Base-by-base conservation (phyloP, 768 basidiomycete genomes). In the Pisolithus tinctorius region DNA sequence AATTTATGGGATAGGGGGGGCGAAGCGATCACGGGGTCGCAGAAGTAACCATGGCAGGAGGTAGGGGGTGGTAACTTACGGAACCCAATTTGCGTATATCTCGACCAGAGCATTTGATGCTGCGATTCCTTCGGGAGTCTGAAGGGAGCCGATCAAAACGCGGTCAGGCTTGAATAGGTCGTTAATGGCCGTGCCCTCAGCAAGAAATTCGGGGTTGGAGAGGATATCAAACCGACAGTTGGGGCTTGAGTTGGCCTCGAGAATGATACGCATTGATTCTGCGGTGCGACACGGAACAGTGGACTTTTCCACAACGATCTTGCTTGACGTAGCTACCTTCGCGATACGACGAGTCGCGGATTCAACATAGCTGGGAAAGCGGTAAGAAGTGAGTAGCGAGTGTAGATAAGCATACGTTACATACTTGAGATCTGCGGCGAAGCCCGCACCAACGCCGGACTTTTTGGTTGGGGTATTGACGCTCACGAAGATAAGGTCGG, bases 401-500 rank as follows among this genome's bases (percentile, higher is more conserved):
- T 30, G 54, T 53, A 49, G 37, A 46, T 6, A 17, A 55, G 49
- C 54, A 56, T 8, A 11, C 49, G 43, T 52, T 45, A 74, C 87
- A 60, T 60, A 97, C 95, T 96, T 96, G 65, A 99, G 84, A 74
- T 99, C 96, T 54, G 96, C 96, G 53, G 95, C 95, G 71, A 88
- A 96, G 52, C 96, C 96, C 55, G 94, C 94, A 62, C 96, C 96
- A 45, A 99, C 88, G 69, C 95, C 95, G 45, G 79, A 81, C 80
- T 96, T 97, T 80, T 99, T 99, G 49, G 96, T 99, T 17, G 96
- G 96, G 8, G 96, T 98, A 74, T 98, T 98, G 62, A 98, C 95
- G 51, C 87, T 90, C 65, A 98, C 95, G 67, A 98, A 98, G 72
- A 98, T 95, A 57, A 98, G 83, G 66, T 99, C 93, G 31, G 96